Percentiles rank a stretch among this genome's conserved stretches.
Conservation (phyloP, 208 protist genomes). For the Trichomonas tenax region DNA sequence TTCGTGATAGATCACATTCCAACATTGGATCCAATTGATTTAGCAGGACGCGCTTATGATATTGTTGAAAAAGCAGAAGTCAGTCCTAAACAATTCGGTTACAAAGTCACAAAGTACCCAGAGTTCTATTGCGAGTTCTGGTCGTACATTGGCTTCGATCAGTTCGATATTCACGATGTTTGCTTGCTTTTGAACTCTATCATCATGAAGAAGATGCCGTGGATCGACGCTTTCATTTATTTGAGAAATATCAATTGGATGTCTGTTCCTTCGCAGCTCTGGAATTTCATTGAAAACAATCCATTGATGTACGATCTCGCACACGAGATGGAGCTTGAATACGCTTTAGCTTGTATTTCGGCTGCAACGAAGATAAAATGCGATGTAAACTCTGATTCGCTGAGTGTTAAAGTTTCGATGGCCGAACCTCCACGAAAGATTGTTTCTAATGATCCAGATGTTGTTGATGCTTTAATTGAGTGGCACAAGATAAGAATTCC, state of each 20-base stretch:
- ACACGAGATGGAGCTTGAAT: background rate
- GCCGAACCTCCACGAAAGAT: background rate
- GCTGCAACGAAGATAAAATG: background rate
- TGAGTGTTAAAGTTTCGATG: background rate
- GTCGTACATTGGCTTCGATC: background rate
- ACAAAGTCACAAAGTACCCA: background rate
- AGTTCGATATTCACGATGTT: background rate
- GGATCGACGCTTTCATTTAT: background rate
- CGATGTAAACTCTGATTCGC: background rate
- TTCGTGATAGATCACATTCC: background rate
- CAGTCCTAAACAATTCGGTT: background rate
- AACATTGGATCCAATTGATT: background rate
- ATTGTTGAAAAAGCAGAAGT: background rate
- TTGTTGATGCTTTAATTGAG: background rate
- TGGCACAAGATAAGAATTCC: background rate
- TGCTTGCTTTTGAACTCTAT: background rate
- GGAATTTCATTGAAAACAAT: background rate
- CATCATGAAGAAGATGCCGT: background rate
- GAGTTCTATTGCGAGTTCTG: background rate
- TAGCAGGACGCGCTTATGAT: background rate
- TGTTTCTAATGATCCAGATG: background rate
- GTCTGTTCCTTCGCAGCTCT: background rate
- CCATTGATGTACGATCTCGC: background rate
- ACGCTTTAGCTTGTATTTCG: background rate
- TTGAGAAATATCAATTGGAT: background rate